Conservation (phyloP, 495 filamentous ascomycete species). For the Friedmanniomyces endolithicus region DNA sequence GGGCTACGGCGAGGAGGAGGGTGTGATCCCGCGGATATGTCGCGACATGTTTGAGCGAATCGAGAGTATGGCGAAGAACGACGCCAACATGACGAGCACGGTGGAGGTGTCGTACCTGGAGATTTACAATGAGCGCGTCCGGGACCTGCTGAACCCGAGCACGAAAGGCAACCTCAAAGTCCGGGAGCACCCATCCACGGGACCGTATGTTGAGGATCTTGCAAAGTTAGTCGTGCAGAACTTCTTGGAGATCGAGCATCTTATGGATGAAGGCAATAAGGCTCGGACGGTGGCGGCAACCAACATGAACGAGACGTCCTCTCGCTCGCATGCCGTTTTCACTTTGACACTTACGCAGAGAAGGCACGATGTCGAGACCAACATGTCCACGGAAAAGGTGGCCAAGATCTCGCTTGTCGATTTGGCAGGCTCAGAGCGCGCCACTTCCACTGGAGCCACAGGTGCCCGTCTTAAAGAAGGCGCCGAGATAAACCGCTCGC, state of each 20-base stretch:
- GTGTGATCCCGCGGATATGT: slow-evolving; percentile 97
- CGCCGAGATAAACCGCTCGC: slow-evolving; percentile 93
- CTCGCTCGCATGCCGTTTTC: slow-evolving; percentile 95
- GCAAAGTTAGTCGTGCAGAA: slow-evolving; percentile 95
- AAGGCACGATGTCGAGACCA: slow-evolving; percentile 80
- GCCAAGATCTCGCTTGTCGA: slow-evolving; percentile 97
- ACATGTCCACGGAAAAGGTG: slow-evolving; percentile 93
- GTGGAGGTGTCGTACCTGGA: slow-evolving; percentile 98
- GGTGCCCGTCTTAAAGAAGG: slow-evolving; percentile 95
- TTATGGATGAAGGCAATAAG: slow-evolving; percentile 99
- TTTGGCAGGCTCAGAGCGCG: slow-evolving; percentile 93
- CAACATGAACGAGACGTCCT: slow-evolving; percentile 99
- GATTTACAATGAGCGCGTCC: slow-evolving; percentile 97
- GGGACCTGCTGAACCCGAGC: slow-evolving; percentile 89
- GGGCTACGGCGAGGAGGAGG: slow-evolving; percentile 92
- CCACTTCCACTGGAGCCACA: slow-evolving; percentile 87
- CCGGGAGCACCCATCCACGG: slow-evolving; percentile 91
- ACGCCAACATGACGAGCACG: slow-evolving; percentile 71
- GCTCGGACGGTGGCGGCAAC: slow-evolving; percentile 95
- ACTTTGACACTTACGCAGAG: slow-evolving; percentile 93
- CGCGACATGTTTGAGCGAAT: slow-evolving; percentile 94
- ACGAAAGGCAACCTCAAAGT: slow-evolving; percentile 96
- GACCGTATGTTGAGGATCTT: slow-evolving; percentile 95
- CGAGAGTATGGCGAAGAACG: slow-evolving; percentile 50
- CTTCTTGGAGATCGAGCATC: slow-evolving; percentile 86